Percentiles rank a stretch among this genome's conserved stretches.
These are phyloP conservation scores for Cyberlindnera mycetangii DNA, from an alignment of 805 yeast genomes.

Conservation along the genomic window DNA sequence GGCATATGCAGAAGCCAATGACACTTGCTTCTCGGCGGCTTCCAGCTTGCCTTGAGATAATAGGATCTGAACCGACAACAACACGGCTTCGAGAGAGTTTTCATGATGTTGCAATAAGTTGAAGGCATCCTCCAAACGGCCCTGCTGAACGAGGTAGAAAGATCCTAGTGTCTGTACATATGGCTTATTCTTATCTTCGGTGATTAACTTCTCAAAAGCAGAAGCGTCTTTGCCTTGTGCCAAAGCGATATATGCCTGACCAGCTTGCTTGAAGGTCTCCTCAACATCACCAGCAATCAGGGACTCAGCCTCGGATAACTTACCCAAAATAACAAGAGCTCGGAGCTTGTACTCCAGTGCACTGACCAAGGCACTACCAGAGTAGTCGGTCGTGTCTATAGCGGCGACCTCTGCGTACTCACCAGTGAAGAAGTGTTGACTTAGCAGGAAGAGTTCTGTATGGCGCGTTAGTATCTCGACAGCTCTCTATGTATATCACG, in stretches of 20 bases:
- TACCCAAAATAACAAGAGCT: constrained; percentile 30
- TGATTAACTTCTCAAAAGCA: constrained; percentile 23
- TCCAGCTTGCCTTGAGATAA: constrained; percentile 41
- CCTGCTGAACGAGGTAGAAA: constrained; percentile 38
- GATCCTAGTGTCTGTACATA: constrained; percentile 39
- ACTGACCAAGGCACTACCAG: constrained; percentile 31
- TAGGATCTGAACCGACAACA: constrained; percentile 39
- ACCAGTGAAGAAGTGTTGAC: constrained; percentile 61
- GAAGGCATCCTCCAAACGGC: constrained; percentile 42
- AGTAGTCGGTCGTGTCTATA: constrained; percentile 36
- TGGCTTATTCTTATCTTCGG: constrained; percentile 25
- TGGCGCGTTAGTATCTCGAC: constrained; percentile 20
- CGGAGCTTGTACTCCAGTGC: constrained; percentile 34
- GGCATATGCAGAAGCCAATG: constrained; percentile 44
- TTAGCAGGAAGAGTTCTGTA: constrained; percentile 48
- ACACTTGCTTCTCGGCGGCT: constrained; percentile 45
- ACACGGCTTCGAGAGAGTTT: constrained; percentile 38
- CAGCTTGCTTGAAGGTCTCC: constrained; percentile 18
- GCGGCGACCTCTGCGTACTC: constrained; percentile 46
- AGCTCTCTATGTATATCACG: no score
- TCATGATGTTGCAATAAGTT: constrained; percentile 36
- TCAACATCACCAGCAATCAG: neutral
- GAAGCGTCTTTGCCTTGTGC: constrained; percentile 23
- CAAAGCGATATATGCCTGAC: constrained; percentile 28
- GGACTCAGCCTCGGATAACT: constrained; percentile 20